Conservation (phyloP, 345 rosid genomes). For the Ceriops decandra region DNA sequence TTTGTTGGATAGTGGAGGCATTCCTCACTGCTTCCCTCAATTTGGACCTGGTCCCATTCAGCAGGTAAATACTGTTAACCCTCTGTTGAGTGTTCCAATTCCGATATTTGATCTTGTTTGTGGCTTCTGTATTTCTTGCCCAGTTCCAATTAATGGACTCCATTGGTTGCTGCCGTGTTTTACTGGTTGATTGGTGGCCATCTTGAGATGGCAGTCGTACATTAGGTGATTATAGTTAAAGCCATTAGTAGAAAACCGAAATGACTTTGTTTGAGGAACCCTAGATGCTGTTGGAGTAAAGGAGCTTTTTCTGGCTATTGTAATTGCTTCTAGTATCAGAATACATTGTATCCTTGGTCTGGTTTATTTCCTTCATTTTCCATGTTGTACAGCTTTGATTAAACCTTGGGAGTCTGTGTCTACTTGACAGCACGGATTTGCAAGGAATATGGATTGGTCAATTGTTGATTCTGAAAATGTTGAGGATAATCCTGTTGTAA, state of each 20-base stretch:
- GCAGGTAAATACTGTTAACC: conserved; percentile 44
- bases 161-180: neutral
- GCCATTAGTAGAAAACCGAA: too few relatives aligned
- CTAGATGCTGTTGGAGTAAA: too few relatives aligned
- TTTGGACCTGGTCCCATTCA: conserved; percentile 89
- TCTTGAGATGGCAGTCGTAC: neutral
- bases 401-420: conserved; percentile 12
- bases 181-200: neutral
- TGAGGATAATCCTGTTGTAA: conserved; percentile 59
- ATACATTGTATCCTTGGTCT: neutral
- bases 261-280: too few relatives aligned
- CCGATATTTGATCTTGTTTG: neutral
- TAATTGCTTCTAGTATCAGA: neutral
- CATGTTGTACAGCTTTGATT: conserved; percentile 5
- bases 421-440: conserved; percentile 79
- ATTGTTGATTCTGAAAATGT: conserved; percentile 52
- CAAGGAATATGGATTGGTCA: conserved; percentile 95
- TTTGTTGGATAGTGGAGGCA: conserved; percentile 62
- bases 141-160: neutral
- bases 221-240: neutral
- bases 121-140: neutral
- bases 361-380: neutral
- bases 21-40: conserved; percentile 98
- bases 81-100: neutral
- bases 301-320: neutral